These are phyloP conservation scores for Coemansia sp. DNA, from an alignment of 192 early-diverging fungal species.

Conservation along the genomic window DNA sequence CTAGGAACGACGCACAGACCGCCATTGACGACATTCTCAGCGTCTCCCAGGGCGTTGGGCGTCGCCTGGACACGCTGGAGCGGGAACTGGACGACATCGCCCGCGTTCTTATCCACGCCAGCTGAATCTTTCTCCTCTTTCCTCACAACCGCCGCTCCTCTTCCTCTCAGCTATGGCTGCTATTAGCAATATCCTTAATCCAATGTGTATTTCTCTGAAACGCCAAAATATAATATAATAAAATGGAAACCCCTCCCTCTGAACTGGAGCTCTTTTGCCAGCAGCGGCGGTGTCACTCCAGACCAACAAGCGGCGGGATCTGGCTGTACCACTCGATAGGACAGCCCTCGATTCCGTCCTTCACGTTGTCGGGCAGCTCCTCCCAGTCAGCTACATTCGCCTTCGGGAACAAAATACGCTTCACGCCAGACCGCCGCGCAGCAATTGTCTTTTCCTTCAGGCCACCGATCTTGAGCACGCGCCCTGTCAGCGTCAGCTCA, in stretches of 20 bases:
- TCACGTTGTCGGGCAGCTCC: slow-evolving; percentile 88
- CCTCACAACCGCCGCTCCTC: neutral
- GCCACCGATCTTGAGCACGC: slow-evolving; percentile 96
- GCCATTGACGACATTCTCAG: slow-evolving; percentile 50
- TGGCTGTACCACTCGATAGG: slow-evolving; percentile 84
- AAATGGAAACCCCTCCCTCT: too few species aligned
- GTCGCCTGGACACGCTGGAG: slow-evolving; percentile 48
- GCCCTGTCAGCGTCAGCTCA: slow-evolving; percentile 95
- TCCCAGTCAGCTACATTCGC: slow-evolving; percentile 94
- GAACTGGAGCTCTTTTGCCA: too few species aligned
- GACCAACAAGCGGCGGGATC: slow-evolving; percentile 55
- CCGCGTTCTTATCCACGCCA: slow-evolving; percentile 43
- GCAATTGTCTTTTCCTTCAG: slow-evolving; percentile 98
- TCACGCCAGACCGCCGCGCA: slow-evolving; percentile 89
- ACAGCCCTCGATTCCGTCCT: slow-evolving; percentile 81
- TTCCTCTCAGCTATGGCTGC: neutral
- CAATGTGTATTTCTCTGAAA: too few species aligned
- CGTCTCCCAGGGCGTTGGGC: slow-evolving; percentile 51
- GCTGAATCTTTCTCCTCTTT: slow-evolving; percentile 14
- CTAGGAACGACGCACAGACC: slow-evolving; percentile 31
- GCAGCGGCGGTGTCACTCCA: slow-evolving; percentile 10
- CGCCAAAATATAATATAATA: too few species aligned
- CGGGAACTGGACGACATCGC: slow-evolving; percentile 52
- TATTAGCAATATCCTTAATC: neutral
- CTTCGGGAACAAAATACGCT: slow-evolving; percentile 85